Evolutionary conservation across 2,329 filamentous ascomycete genomes (phyloP).

Genomic region (Periconia digitata): DNA sequence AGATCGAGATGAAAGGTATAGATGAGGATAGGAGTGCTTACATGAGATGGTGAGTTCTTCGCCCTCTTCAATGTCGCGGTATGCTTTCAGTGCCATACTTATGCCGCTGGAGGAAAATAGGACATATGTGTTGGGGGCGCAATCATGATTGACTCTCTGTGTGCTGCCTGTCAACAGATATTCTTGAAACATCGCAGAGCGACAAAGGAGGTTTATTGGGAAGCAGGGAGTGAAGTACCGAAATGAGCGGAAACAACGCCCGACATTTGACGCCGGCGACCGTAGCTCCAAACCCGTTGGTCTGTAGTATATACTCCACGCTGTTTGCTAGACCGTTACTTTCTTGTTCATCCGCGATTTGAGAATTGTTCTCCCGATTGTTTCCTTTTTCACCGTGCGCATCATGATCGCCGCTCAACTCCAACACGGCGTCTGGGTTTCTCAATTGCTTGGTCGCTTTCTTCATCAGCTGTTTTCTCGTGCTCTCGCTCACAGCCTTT

Average conservation of each 20-base stretch:
- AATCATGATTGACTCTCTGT: constrained; percentile 28
- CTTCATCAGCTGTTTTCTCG: constrained; percentile 11
- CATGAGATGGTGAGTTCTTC: constrained; percentile 28
- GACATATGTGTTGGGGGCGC: constrained; percentile 24
- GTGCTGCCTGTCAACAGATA: background rate
- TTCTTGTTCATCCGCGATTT: no score
- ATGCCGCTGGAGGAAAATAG: constrained; percentile 25
- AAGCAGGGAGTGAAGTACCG: constrained; percentile 10
- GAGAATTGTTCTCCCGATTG: no score
- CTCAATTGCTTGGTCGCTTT: constrained; percentile 15
- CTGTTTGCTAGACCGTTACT: constrained; percentile 5
- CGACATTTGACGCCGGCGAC: constrained; percentile 14
- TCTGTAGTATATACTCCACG: constrained; percentile 25
- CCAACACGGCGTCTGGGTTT: constrained; percentile 11
- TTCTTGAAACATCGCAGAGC: background rate
- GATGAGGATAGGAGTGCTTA: constrained; percentile 1
- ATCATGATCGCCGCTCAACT: constrained; percentile 16
- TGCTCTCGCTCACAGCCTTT: background rate
- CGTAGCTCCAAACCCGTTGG: constrained; percentile 24
- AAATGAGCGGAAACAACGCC: constrained; percentile 21
- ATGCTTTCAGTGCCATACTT: constrained; percentile 24
- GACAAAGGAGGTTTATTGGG: background rate
- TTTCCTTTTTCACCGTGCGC: background rate
- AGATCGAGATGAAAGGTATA: background rate
- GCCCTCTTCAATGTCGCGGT: constrained; percentile 21